A percentile compares a stretch with the other conserved stretches of the same genome.
These are phyloP conservation scores for Houttuynia cordata DNA, from an alignment of 164 flowering plant species.

Conservation along the genomic window DNA sequence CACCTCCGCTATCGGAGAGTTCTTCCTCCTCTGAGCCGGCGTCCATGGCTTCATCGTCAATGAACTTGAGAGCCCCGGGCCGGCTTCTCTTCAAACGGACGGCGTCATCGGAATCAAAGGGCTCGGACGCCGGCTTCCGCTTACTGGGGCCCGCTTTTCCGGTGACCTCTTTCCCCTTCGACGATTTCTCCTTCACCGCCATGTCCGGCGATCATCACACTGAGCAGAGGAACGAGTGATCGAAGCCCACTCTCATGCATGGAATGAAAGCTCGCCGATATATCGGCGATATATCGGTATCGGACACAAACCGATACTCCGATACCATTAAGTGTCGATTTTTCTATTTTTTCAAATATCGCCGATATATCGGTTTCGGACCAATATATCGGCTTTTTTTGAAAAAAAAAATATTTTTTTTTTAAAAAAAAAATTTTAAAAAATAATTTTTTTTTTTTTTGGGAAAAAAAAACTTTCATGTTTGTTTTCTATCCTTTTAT, in stretches of 20 bases:
- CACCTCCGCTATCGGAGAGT: constrained; percentile 22
- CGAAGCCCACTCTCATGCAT: neutral
- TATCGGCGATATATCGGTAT: no score
- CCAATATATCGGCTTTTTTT: no score
- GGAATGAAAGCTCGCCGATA: no score
- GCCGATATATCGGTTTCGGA: no score
- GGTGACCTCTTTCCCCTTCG: constrained; percentile 13
- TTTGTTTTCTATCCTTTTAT: no score
- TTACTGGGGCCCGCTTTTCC: constrained; percentile 19
- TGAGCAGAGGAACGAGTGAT: neutral
- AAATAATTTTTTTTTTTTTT: no score
- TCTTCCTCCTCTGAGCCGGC: constrained; percentile 17
- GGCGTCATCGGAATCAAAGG: constrained; percentile 21
- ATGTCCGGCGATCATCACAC: neutral
- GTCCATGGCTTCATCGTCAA: constrained; percentile 51
- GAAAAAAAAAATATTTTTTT: no score
- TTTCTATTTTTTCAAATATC: no score
- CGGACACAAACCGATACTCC: no score
- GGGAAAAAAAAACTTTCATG: no score
- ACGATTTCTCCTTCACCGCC: constrained; percentile 8
- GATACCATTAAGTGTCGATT: no score
- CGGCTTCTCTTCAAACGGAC: constrained; percentile 28
- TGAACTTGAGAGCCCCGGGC: constrained; percentile 50
- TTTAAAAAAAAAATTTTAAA: no score
- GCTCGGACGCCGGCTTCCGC: constrained; percentile 15